Conservation (phyloP, 208 protist species). For the Balamuthia mandrillaris region DNA sequence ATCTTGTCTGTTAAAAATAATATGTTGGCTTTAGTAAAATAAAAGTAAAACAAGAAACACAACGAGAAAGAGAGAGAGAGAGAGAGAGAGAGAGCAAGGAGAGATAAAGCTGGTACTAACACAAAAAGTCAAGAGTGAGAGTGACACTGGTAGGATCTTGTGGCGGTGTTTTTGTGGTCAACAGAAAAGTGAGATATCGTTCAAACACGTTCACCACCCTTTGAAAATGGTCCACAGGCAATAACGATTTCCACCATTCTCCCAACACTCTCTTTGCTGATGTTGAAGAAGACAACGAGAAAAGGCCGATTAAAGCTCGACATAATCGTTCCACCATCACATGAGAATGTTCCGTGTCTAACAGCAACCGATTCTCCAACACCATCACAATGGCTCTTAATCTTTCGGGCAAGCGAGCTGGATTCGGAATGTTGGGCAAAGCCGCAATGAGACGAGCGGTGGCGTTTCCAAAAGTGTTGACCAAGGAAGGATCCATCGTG, state of each 20-base stretch:
- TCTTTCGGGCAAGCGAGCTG: background rate
- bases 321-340: background rate
- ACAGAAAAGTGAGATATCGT: background rate
- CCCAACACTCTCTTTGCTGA: background rate
- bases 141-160: background rate
- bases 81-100: no score
- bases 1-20: background rate
- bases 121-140: background rate
- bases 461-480: slow-evolving; percentile 12
- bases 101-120: no score
- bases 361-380: background rate
- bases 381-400: no score
- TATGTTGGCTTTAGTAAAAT: background rate
- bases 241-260: background rate
- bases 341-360: background rate
- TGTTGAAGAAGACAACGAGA: background rate
- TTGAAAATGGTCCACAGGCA: slow-evolving; percentile 22
- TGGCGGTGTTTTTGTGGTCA: background rate
- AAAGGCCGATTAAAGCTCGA: background rate
- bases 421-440: background rate
- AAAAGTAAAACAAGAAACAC: background rate
- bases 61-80: no score
- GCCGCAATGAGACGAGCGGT: background rate
- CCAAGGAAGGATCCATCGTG: background rate
- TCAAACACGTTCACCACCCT: background rate